Evolutionary conservation across 225 moss, liverwort and hornwort genomes (phyloP).

Genomic region (Marchantia polymorpha): DNA sequence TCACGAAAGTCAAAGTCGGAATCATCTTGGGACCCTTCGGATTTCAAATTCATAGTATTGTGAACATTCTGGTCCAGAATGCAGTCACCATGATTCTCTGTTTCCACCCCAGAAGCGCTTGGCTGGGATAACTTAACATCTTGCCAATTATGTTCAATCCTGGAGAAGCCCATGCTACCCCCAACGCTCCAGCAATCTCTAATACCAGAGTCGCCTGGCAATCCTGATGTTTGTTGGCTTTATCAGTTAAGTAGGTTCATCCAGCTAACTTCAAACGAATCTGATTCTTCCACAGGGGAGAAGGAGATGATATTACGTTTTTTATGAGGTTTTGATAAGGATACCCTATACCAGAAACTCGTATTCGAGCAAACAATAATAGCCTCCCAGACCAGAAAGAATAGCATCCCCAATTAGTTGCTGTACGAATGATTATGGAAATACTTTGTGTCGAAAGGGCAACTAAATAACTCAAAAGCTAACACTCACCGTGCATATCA

Average conservation of each 20-base stretch:
- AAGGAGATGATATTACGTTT: not conserved
- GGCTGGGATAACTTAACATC: not conserved
- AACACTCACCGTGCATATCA: no score
- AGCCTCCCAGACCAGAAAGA: not conserved
- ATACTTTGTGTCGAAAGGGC: no score
- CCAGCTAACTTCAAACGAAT: not conserved
- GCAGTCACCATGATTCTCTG: not conserved
- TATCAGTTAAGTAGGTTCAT: not conserved
- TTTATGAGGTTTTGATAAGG: no score
- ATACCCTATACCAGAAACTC: not conserved
- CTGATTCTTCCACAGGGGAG: not conserved
- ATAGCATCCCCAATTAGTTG: no score
- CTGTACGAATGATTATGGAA: no score
- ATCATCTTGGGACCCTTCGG: not conserved
- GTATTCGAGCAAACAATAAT: not conserved
- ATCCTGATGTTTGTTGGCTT: conserved; percentile 11
- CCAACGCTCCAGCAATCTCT: not conserved
- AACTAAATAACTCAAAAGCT: no score
- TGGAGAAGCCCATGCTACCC: not conserved
- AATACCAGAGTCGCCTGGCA: not conserved
- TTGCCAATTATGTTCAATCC: not conserved
- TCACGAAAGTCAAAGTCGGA: not conserved
- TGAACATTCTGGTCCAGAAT: not conserved
- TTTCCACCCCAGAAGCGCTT: not conserved
- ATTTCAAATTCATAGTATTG: not conserved